Base-by-base conservation (phyloP, 768 basidiomycete species). In the Strobilomyces echinocephalus region DNA sequence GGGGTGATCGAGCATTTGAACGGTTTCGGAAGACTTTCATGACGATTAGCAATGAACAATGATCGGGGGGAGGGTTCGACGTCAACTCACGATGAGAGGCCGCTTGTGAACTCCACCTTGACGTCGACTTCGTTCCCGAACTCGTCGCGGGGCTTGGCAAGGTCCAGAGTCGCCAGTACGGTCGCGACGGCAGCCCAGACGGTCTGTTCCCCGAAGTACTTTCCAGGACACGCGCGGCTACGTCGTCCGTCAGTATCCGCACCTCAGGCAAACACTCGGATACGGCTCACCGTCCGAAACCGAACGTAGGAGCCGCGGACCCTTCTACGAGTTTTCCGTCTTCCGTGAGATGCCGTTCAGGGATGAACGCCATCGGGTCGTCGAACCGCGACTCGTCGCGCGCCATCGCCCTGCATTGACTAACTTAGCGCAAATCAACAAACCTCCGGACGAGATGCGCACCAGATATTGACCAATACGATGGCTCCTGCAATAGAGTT, bases 381-480 rank as follows among this genome's bases (percentile, higher is more conserved):
- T 76, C 74, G 65, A 82, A 85, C 39, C 72, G 67, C 3, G 58
- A 63, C 49, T 75, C 74, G 60, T 85, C 79, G 50, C 80, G 82
- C 16, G 76, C 69, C 34, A 78, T 75, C 7, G 69, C 74, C 75
- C 76, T 79, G 33, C 9, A 3, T 26, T 30, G 6, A 6, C 9
- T 6, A 21, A 21, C 3, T 68, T 38, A 59, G 36, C 31, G 16
- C 15, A 28, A 43, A 26, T 24, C 10, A 16, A 12, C 20, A 11
- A 2, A 6, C 1, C 15, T 10, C 31, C 12, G 26, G 8, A 46
- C 15, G 8, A 36, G 47, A 47, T 24, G 6, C 57, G 10, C 45
- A 68, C 67, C 67, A 68, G 4, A 66, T 15, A 16, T 68, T 69
- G n/a, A 42, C n/a, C 20, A 69, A 3, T 0, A 69, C 49, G 40